phyloP scores from a whole-genome alignment of 176 grass and related monocot species.

The Alopecurus myosuroides region DNA sequence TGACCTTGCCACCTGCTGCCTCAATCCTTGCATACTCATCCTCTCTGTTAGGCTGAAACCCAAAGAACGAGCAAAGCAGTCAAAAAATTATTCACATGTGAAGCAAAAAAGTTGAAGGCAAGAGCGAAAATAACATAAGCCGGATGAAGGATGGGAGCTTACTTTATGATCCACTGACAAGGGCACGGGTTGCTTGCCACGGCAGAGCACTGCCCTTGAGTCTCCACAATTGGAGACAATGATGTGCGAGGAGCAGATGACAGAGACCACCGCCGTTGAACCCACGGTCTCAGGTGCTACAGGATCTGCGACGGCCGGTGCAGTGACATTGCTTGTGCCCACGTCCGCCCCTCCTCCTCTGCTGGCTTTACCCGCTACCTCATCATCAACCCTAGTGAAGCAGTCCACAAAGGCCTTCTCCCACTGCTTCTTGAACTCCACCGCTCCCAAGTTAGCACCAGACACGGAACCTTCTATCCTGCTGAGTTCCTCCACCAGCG shows the following conservation, averaged over 20 bases:
- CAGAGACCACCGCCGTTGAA: constrained; percentile 70
- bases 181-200: constrained; percentile 74
- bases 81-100: constrained; percentile 31
- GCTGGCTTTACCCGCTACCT: constrained; percentile 36
- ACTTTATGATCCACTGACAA: constrained; percentile 92
- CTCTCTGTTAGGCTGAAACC: constrained; percentile 87
- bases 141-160: background rate
- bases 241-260: constrained; percentile 88
- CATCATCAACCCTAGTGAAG: constrained; percentile 63
- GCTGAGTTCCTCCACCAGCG: constrained; percentile 53
- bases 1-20: constrained; percentile 82
- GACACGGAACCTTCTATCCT: constrained; percentile 20
- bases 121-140: constrained; percentile 7
- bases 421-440: constrained; percentile 71
- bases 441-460: constrained; percentile 7
- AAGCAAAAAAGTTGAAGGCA: constrained; percentile 21
- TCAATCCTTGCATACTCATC: constrained; percentile 95
- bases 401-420: constrained; percentile 58
- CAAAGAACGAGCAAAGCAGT: background rate
- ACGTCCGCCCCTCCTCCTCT: background rate
- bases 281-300: constrained; percentile 70
- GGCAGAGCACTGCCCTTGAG: constrained; percentile 83
- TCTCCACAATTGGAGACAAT: constrained; percentile 79
- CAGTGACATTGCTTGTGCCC: background rate
- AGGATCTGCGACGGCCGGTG: background rate